These are phyloP conservation scores for Talaromyces sp. DNA, from an alignment of 2,329 filamentous ascomycete genomes.

Conservation along the genomic window DNA sequence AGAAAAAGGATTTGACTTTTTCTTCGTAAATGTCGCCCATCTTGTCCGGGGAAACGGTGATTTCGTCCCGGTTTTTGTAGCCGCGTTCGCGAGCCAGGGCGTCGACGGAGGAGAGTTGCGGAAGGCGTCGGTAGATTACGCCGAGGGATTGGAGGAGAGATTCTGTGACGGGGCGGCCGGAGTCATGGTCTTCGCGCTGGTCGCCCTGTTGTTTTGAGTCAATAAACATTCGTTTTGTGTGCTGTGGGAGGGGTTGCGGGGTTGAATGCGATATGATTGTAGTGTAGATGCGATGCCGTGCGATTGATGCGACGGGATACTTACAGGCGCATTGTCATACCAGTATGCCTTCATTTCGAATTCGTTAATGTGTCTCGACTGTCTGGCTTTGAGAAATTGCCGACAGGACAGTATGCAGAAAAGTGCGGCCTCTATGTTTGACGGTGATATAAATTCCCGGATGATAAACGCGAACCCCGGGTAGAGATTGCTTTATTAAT, in stretches of 20 bases:
- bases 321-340: slow-evolving; percentile 63
- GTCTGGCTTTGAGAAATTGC: not conserved
- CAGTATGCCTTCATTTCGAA: slow-evolving; percentile 65
- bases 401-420: no score
- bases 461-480: not conserved
- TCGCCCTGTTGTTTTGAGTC: slow-evolving; percentile 65
- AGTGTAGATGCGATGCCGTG: not conserved
- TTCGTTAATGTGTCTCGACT: not conserved
- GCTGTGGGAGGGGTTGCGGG: slow-evolving; percentile 10
- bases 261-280: not conserved
- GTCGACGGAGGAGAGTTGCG: slow-evolving; percentile 65
- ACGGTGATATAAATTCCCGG: not conserved
- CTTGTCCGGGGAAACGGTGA: slow-evolving; percentile 77
- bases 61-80: slow-evolving; percentile 94
- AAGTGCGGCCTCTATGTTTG: not conserved
- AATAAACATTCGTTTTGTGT: not conserved
- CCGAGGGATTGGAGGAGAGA: slow-evolving; percentile 69
- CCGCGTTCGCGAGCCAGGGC: slow-evolving; percentile 67
- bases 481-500: not conserved
- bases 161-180: slow-evolving; percentile 63
- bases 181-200: slow-evolving; percentile 87
- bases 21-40: slow-evolving; percentile 87
- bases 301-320: slow-evolving; percentile 15
- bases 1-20: slow-evolving; percentile 90
- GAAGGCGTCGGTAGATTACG: slow-evolving; percentile 71